Evolutionary conservation across 2,329 filamentous ascomycete species (phyloP).

Genomic region (Aspergillus pseudoterreus): DNA sequence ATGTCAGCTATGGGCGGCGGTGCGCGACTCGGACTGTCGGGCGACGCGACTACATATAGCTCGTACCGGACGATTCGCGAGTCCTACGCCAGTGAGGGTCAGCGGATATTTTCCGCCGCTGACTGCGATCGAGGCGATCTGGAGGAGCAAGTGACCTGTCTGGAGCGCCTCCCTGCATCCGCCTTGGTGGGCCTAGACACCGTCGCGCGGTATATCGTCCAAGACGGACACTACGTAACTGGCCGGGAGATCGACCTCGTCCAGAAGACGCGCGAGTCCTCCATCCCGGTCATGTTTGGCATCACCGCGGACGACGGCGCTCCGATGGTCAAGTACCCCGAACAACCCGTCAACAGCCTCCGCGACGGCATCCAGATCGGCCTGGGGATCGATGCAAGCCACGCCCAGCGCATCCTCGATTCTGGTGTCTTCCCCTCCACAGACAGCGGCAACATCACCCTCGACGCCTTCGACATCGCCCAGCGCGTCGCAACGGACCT

Average conservation of each 20-base stretch:
- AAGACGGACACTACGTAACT: constrained; percentile 56
- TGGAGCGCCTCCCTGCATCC: constrained; percentile 43
- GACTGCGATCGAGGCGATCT: constrained; percentile 49
- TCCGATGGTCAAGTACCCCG: constrained; percentile 51
- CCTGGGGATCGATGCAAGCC: constrained; percentile 42
- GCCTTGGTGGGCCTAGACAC: constrained; percentile 9
- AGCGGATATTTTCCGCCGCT: constrained; percentile 47
- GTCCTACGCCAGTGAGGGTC: constrained; percentile 47
- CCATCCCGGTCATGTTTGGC: constrained; percentile 56
- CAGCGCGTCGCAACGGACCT: constrained; percentile 56
- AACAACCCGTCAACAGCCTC: constrained; percentile 40
- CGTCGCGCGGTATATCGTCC: constrained; percentile 49
- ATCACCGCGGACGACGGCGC: constrained; percentile 54
- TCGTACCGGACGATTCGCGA: constrained; percentile 55
- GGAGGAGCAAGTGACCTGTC: constrained; percentile 50
- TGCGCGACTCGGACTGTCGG: constrained; percentile 52
- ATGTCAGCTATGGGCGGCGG: constrained; percentile 50
- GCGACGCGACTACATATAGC: constrained; percentile 55
- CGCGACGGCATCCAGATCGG: constrained; percentile 42
- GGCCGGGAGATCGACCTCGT: constrained; percentile 47
- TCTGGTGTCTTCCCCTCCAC: constrained; percentile 50
- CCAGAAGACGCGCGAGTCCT: constrained; percentile 43
- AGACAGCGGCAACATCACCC: constrained; percentile 47
- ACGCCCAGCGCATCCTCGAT: constrained; percentile 43
- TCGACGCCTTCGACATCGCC: constrained; percentile 54